phyloP scores from a whole-genome alignment of 164 flowering plant species.

The Kalanchoe fedtschenkoi region DNA sequence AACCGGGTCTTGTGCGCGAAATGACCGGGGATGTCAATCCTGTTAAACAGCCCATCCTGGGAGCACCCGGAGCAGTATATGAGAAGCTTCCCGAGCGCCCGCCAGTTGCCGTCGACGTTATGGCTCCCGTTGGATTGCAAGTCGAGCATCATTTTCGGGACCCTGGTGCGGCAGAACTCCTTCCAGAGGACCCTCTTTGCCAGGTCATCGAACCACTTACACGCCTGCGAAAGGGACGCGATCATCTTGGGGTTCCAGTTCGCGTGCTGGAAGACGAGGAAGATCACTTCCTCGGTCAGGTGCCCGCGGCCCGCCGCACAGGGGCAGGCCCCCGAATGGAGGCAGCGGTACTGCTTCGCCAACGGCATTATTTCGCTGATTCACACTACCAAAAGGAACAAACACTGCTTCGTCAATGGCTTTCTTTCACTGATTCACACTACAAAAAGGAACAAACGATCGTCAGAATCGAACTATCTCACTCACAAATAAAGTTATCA shows the following conservation, averaged over 20 bases:
- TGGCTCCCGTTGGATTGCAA: conserved; percentile 88
- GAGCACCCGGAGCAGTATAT: conserved; percentile 81
- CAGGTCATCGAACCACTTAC: conserved; percentile 98
- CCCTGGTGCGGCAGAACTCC: conserved; percentile 80
- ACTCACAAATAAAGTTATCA: no score
- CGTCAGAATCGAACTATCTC: no score
- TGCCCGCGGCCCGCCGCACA: conserved; percentile 91
- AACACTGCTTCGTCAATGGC: conserved; percentile 55
- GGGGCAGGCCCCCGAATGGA: conserved; percentile 73
- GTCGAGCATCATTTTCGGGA: conserved; percentile 94
- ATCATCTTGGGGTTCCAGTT: conserved; percentile 92
- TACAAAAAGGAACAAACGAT: neutral
- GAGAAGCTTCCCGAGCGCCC: conserved; percentile 88
- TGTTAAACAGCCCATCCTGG: conserved; percentile 58
- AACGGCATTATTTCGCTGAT: conserved; percentile 31
- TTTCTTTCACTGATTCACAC: conserved; percentile 16
- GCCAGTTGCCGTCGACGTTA: conserved; percentile 92
- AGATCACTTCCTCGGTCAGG: conserved; percentile 64
- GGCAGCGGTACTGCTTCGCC: conserved; percentile 75
- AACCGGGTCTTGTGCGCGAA: conserved; percentile 78
- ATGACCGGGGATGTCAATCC: conserved; percentile 70
- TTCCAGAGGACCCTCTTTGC: conserved; percentile 90
- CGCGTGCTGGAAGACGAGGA: conserved; percentile 57
- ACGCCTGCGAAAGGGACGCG: conserved; percentile 70
- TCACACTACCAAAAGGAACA: neutral